These are phyloP conservation scores for Neurospora tetraspora DNA, from an alignment of 495 filamentous ascomycete species.

Conservation along the genomic window DNA sequence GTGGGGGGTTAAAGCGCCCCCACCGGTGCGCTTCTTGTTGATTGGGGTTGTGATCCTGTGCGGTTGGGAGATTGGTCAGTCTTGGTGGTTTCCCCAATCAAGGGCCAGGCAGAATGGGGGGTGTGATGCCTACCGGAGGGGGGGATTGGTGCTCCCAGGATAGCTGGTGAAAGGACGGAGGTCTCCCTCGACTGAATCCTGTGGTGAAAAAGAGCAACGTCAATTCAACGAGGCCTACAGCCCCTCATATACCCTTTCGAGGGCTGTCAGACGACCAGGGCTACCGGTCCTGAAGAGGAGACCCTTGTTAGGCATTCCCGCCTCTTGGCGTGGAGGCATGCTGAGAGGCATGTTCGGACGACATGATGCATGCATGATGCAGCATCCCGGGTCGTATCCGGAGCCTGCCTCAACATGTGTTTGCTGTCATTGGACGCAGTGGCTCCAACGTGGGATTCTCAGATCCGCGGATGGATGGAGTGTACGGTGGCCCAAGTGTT, in stretches of 20 bases:
- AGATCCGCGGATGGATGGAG: background rate
- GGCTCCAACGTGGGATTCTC: background rate
- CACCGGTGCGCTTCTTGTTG: background rate
- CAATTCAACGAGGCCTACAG: background rate
- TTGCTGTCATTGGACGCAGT: background rate
- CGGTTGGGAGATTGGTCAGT: background rate
- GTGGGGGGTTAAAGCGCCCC: background rate
- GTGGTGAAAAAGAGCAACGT: background rate
- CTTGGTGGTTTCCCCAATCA: background rate
- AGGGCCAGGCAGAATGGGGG: background rate
- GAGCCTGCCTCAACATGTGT: background rate
- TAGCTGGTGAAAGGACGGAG: background rate
- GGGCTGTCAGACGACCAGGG: background rate
- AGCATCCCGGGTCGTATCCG: background rate
- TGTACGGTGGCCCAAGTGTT: no score
- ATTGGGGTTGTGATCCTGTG: background rate
- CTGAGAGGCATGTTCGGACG: background rate
- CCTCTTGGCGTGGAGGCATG: background rate
- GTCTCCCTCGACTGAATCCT: background rate
- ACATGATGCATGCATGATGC: background rate
- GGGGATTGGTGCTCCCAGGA: background rate
- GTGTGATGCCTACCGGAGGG: background rate
- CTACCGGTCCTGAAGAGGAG: background rate
- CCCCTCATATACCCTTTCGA: background rate
- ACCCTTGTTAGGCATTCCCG: background rate